Evolutionary conservation across 495 filamentous ascomycete species (phyloP).

Genomic region (Trichoderma parareesei): DNA sequence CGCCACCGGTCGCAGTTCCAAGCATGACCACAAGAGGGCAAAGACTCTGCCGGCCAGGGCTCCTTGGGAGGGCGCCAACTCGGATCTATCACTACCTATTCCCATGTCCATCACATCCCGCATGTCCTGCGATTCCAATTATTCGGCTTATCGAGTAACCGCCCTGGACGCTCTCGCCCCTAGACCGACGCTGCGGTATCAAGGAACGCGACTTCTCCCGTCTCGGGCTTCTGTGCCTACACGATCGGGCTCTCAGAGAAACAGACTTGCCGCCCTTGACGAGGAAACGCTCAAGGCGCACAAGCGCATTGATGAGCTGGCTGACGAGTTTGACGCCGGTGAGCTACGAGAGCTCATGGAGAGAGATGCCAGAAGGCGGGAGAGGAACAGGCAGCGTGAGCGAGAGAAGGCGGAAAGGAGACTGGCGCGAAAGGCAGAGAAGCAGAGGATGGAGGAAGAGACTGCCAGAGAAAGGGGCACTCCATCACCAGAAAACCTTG

Average conservation of each 20-base stretch:
- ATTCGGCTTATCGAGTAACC: slow-evolving; percentile 64
- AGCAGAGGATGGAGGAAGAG: slow-evolving; percentile 44
- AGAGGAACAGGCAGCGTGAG: slow-evolving; percentile 63
- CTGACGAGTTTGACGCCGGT: slow-evolving; percentile 71
- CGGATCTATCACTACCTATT: slow-evolving; percentile 64
- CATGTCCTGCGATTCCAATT: slow-evolving; percentile 62
- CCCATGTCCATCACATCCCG: slow-evolving; percentile 67
- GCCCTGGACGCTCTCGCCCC: slow-evolving; percentile 67
- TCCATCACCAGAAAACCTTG: slow-evolving; percentile 43
- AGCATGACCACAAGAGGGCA: slow-evolving; percentile 56
- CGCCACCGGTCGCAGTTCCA: slow-evolving; percentile 41
- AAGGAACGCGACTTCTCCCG: slow-evolving; percentile 46
- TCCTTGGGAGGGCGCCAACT: slow-evolving; percentile 50
- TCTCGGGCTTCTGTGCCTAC: slow-evolving; percentile 15
- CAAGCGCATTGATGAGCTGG: slow-evolving; percentile 69
- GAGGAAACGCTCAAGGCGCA: slow-evolving; percentile 60
- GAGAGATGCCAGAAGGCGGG: slow-evolving; percentile 66
- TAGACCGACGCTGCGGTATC: slow-evolving; percentile 68
- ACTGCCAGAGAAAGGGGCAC: slow-evolving; percentile 33
- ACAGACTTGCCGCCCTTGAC: slow-evolving; percentile 41
- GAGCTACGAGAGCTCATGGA: slow-evolving; percentile 79
- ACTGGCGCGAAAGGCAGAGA: slow-evolving; percentile 61
- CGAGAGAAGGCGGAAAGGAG: slow-evolving; percentile 61
- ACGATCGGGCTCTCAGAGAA: slow-evolving; percentile 34
- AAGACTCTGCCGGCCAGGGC: slow-evolving; percentile 29